Base-by-base conservation (phyloP, 73 alveolate species). In the Paramecium primaurelia region DNA sequence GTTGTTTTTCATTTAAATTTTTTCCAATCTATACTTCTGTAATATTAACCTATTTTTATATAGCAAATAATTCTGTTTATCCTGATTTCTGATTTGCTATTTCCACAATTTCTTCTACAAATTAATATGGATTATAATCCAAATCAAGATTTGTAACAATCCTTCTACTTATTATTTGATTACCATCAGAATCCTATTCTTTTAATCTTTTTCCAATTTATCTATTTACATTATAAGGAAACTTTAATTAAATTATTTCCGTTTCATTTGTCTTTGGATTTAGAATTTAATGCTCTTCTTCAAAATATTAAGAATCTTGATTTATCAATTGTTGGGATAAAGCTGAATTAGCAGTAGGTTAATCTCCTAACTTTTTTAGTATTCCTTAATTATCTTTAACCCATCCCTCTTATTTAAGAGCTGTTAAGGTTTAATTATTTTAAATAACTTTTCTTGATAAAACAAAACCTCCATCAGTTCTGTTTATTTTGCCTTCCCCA, bases 161-260 rank as follows among this genome's bases (percentile, higher is more conserved):
- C 47, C 84, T 64, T 28, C 84, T 28, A 18, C 84, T 64, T 32
- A 64, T 64, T 6, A 64, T 64, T 64, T 64, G 47, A 28, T 64
- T 34, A 12, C 84, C 84, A 0, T 64, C 47, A 32, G 42, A 64
- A 64, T 64, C 84, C 28, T 64, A 20, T 64, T 64, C 84, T 64
- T 64, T 64, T 64, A 64, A 64, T 26, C 84, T 64, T 64, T 64
- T 64, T 25, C 84, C 84, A 64, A 64, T 64, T 64, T 64, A 34
- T 64, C 7, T 32, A 11, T 28, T 34, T 9, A 12, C 20, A 34
- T 64, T 64, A n/a, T 32, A 64, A 64, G 84, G 84, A n/a, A 32
- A 64, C 12, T 64, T 64, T 34, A 64, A 34, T 32, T 25, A 14
- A 64, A 64, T 34, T 12, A 64, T 64, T 64, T 64, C 84, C 9